phyloP scores from a whole-genome alignment of 139 green algal species.

The Chlamydomonas eustigma region DNA sequence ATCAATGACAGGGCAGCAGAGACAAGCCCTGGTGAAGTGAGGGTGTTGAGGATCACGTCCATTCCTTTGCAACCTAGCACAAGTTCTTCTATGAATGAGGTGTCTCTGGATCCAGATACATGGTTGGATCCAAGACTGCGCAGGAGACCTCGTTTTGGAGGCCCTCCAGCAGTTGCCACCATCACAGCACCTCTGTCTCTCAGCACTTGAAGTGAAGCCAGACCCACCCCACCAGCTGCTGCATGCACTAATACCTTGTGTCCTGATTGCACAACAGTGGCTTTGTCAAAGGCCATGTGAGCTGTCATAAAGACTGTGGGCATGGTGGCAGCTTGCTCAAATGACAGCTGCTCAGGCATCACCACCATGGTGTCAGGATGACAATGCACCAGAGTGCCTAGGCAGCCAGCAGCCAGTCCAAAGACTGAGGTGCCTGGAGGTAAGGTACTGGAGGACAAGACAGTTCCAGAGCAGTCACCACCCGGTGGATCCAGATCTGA shows the following conservation, averaged over 20 bases:
- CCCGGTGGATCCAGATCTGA: conserved; percentile 62
- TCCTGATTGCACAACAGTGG: conserved; percentile 13
- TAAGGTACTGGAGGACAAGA: conserved; percentile 27
- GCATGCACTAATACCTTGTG: conserved; percentile 61
- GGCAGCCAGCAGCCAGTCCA: conserved; percentile 66
- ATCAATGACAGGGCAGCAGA: conserved; percentile 58
- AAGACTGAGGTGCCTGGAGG: conserved; percentile 62
- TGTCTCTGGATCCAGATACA: conserved; percentile 60
- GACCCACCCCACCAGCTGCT: conserved; percentile 61
- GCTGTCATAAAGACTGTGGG: conserved; percentile 81
- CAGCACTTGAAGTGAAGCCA: conserved; percentile 64
- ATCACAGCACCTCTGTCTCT: conserved; percentile 28
- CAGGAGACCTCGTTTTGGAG: conserved; percentile 64
- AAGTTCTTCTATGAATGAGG: conserved; percentile 55
- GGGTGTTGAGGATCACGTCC: conserved; percentile 69
- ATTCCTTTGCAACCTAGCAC: conserved; percentile 17
- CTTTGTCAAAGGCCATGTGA: conserved; percentile 50
- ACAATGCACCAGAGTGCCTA: conserved; percentile 60
- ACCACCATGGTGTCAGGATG: conserved; percentile 47
- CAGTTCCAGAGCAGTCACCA: conserved; percentile 65
- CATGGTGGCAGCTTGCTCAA: conserved; percentile 64
- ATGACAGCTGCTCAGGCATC: conserved; percentile 59
- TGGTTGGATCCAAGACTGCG: conserved; percentile 39
- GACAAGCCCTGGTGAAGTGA: conserved; percentile 84
- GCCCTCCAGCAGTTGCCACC: conserved; percentile 65